Conservation (phyloP, 1,284 basidiomycete species). For the Heterobasidion annosum region DNA sequence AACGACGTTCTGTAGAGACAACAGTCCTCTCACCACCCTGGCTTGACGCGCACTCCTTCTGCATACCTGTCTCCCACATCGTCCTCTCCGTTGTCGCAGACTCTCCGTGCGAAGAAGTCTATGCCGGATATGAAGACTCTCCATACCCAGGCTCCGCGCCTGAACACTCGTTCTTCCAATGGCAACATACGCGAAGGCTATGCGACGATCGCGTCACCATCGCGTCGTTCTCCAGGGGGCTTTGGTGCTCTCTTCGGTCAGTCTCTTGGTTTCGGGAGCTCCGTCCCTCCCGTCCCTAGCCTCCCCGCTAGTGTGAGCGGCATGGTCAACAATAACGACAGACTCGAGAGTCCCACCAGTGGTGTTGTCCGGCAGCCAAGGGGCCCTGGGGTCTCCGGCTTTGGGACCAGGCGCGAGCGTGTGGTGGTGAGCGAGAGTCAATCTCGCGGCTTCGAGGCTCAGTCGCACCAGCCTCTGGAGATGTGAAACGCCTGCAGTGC, state of each 20-base stretch:
- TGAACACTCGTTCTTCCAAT: slow-evolving; percentile 78
- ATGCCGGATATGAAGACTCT: slow-evolving; percentile 91
- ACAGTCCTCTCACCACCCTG: slow-evolving; percentile 30
- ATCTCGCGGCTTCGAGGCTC: slow-evolving; percentile 62
- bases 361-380: slow-evolving; percentile 75
- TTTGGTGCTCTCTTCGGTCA: slow-evolving; percentile 63
- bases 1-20: slow-evolving; percentile 18
- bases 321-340: slow-evolving; percentile 26
- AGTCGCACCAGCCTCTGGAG: slow-evolving; percentile 77
- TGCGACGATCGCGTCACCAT: slow-evolving; percentile 78
- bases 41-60: slow-evolving; percentile 67
- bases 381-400: slow-evolving; percentile 66
- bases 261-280: slow-evolving; percentile 25
- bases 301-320: slow-evolving; percentile 51
- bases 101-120: slow-evolving; percentile 86
- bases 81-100: slow-evolving; percentile 27
- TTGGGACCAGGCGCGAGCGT: slow-evolving; percentile 57
- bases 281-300: slow-evolving; percentile 70
- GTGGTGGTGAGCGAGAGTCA: slow-evolving; percentile 44
- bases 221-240: slow-evolving; percentile 61
- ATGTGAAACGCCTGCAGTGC: slow-evolving; percentile 38
- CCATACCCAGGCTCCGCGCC: slow-evolving; percentile 72
- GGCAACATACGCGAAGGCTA: slow-evolving; percentile 89
- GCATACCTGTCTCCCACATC: slow-evolving; percentile 55
- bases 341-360: slow-evolving; percentile 27